Evolutionary conservation across 2,329 filamentous ascomycete genomes (phyloP), one percentile per base, ranked within the genome.

Genomic region (Fusarium sp.): DNA sequence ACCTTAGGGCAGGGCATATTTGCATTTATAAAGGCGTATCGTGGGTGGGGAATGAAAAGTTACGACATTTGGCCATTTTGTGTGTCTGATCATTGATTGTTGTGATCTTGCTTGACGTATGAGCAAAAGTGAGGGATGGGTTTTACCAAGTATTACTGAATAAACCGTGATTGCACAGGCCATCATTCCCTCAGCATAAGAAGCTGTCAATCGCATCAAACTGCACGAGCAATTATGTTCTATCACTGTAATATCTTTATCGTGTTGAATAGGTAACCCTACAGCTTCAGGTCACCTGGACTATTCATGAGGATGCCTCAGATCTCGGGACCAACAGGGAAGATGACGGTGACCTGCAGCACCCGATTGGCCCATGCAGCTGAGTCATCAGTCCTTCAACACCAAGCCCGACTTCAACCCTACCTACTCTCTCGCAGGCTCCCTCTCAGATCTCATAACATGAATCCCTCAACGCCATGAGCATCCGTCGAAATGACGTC

Each of bases 381-480:
- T 73, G 68, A 73, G 71, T 73, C 69, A 73, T 47, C n/a, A 6
- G 1, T 19, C 43, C 54, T 45, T 51, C 51, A 38, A 67, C 32
- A 43, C 36, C 45, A 45, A 53, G 49, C 52, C 56, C 53, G 38
- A 54, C 39, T 23, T 51, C 38, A 54, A 53, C 30, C 38, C 50
- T 28, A 30, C 23, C 23, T 36, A 17, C 23, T 30, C 47, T n/a
- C 50, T 28, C 20, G 39, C 56, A 40, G 26, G 45, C 45, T 61
- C 44, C 26, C 32, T 49, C 36, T 26, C 26, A 36, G 49, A 39
- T 52, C 52, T 21, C 34, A 43, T 70, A 73, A 56, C 57, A 78
- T 78, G 77, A 71, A 68, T 70, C 61, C 65, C 60, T 32, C 73
- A 70, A 70, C 71, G 77, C 72, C 75, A 79, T 79, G 77, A 71